Conservation (phyloP, 805 yeast genomes). For the Alloascoidea africana region DNA sequence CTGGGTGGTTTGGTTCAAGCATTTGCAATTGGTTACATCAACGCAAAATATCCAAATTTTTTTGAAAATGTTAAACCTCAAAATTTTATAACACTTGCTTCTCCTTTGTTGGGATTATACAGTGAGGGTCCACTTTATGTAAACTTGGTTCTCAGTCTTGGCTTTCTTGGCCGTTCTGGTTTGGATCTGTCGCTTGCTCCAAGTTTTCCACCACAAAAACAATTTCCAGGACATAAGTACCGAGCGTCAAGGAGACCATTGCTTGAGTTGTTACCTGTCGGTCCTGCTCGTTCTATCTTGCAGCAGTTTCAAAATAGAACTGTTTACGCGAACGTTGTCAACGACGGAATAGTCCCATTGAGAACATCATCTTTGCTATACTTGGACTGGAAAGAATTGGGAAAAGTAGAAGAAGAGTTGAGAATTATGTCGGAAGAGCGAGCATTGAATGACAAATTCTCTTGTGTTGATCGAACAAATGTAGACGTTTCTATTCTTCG, state of each 20-base stretch:
- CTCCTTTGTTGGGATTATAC: slow-evolving; percentile 79
- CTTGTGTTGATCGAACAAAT: too few species aligned
- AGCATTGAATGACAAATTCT: too few species aligned
- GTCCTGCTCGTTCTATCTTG: slow-evolving; percentile 53
- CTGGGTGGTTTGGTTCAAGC: slow-evolving; percentile 88
- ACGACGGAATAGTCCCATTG: slow-evolving; percentile 94
- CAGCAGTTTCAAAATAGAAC: slow-evolving; percentile 57
- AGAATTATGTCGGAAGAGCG: too few species aligned
- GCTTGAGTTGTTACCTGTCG: slow-evolving; percentile 58
- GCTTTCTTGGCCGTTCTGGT: slow-evolving; percentile 87
- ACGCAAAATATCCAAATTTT: slow-evolving; percentile 45
- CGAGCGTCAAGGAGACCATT: slow-evolving; percentile 33
- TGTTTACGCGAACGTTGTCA: slow-evolving; percentile 73
- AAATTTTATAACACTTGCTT: slow-evolving; percentile 71
- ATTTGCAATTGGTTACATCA: slow-evolving; percentile 75
- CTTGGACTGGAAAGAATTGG: slow-evolving; percentile 70
- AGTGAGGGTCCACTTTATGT: slow-evolving; percentile 82
- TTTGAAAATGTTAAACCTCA: slow-evolving; percentile 54
- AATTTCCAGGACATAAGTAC: slow-evolving; percentile 7
- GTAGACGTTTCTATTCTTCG: too few species aligned
- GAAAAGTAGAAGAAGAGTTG: too few species aligned
- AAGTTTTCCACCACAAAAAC: slow-evolving; percentile 18
- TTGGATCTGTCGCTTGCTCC: slow-evolving; percentile 65
- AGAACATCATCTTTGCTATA: slow-evolving; percentile 78
- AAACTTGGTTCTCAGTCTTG: slow-evolving; percentile 71